These are phyloP conservation scores for Penicillium taxi DNA, from an alignment of 495 filamentous ascomycete genomes.

Conservation along the genomic window DNA sequence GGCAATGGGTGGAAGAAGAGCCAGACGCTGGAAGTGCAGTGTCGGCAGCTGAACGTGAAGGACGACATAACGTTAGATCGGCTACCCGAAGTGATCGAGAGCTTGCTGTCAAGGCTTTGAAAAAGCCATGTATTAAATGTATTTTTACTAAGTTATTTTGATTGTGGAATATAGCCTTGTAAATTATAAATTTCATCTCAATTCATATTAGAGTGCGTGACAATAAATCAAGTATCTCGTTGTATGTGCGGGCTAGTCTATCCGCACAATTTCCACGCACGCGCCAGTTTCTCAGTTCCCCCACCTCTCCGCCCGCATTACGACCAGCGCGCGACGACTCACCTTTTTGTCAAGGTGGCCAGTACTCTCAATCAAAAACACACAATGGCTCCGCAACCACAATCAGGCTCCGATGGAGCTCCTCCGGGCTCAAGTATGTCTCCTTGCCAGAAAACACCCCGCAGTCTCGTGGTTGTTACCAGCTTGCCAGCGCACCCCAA, in stretches of 20 bases:
- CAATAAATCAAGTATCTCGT: no score
- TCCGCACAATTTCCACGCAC: slow-evolving; percentile 11
- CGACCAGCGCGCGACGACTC: background rate
- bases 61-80: slow-evolving; percentile 39
- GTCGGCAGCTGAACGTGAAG: slow-evolving; percentile 48
- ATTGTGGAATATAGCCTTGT: no score
- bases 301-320: slow-evolving; percentile 18
- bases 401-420: slow-evolving; percentile 24
- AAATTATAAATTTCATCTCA: no score
- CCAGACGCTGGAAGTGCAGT: slow-evolving; percentile 66
- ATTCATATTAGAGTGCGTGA: no score
- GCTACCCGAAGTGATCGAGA: slow-evolving; percentile 30
- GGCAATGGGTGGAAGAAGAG: slow-evolving; percentile 65
- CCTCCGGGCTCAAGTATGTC: slow-evolving; percentile 26
- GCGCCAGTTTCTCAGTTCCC: no score
- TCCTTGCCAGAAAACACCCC: no score
- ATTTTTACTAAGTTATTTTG: no score
- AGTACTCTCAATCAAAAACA: background rate
- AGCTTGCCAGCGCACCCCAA: no score
- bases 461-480: no score
- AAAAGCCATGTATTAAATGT: slow-evolving; percentile 1
- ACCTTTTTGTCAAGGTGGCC: background rate
- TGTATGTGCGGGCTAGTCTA: no score
- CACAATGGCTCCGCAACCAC: slow-evolving; percentile 20
- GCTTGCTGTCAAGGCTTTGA: slow-evolving; percentile 38